Conservation (phyloP, 2,329 filamentous ascomycete genomes). For the Colletotrichum godetiae region DNA sequence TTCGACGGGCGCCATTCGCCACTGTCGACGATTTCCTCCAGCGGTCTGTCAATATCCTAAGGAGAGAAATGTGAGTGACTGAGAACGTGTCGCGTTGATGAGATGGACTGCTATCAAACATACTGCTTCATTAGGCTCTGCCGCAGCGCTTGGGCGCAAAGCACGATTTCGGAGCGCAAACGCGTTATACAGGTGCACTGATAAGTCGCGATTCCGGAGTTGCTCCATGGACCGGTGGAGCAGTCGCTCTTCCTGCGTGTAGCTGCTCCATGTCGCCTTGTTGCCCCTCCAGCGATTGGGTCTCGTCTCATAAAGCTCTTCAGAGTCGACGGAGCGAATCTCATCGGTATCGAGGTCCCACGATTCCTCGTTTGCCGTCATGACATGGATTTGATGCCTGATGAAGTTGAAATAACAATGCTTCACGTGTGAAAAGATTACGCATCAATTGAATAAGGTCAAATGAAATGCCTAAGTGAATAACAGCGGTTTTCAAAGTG, state of each 20-base stretch:
- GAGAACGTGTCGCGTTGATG: neutral
- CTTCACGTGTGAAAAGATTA: neutral
- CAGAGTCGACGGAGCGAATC: conserved; percentile 58
- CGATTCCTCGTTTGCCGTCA: conserved; percentile 37
- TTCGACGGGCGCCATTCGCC: conserved; percentile 63
- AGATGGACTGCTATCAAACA: neutral
- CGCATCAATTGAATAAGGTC: neutral
- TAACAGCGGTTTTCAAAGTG: neutral
- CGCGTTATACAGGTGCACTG: conserved; percentile 82
- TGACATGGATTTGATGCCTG: neutral
- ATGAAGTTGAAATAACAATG: no score
- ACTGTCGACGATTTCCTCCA: conserved; percentile 40
- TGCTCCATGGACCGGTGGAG: conserved; percentile 73
- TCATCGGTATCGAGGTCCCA: conserved; percentile 58
- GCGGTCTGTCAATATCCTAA: conserved; percentile 15
- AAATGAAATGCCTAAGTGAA: neutral
- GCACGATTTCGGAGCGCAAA: conserved; percentile 72
- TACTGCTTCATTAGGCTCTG: conserved; percentile 3
- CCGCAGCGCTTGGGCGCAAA: neutral
- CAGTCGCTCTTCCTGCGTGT: conserved; percentile 72
- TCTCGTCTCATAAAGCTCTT: conserved; percentile 60
- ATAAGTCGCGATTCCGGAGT: conserved; percentile 73
- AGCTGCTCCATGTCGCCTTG: conserved; percentile 72
- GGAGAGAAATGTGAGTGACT: neutral
- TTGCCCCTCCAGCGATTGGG: conserved; percentile 81